These are phyloP conservation scores for Chimonanthus praecox DNA, from an alignment of 164 flowering plant species.

Conservation along the genomic window DNA sequence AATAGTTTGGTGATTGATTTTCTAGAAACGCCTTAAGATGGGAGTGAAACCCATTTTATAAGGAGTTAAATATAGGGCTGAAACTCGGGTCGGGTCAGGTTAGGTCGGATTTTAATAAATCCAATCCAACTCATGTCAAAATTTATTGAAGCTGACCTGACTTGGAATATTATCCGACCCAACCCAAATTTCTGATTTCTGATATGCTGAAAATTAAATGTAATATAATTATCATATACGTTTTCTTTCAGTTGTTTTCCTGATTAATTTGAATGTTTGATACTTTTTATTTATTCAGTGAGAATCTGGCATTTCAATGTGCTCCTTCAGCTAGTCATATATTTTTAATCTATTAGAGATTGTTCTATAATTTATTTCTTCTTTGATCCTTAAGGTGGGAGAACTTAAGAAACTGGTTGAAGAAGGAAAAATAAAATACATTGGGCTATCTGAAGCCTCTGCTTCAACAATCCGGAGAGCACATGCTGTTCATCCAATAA, in stretches of 20 bases:
- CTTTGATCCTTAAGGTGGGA: constrained; percentile 6
- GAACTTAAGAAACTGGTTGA: constrained; percentile 21
- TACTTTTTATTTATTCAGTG: background rate
- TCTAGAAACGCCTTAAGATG: constrained; percentile 18
- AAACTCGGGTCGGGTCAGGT: background rate
- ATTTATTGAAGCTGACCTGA: too few species aligned
- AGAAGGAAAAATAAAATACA: constrained; percentile 19
- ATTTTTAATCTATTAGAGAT: background rate
- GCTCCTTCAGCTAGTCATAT: background rate
- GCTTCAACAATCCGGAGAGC: constrained; percentile 26
- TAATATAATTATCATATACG: too few species aligned
- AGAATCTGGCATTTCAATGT: background rate
- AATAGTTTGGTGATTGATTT: constrained; percentile 38
- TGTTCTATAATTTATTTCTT: background rate
- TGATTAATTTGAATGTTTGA: too few species aligned
- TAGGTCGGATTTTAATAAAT: too few species aligned
- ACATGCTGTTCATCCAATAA: constrained; percentile 24
- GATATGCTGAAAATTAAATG: too few species aligned
- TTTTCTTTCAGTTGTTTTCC: background rate
- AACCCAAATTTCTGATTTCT: background rate
- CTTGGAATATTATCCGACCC: too few species aligned
- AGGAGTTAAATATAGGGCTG: background rate
- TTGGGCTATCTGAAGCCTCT: constrained; percentile 24
- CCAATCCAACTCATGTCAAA: constrained; percentile 15
- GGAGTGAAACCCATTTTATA: background rate